These are phyloP conservation scores for Phytophthora citrophthora DNA, from an alignment of 352 stramenopile genomes.

Conservation along the genomic window DNA sequence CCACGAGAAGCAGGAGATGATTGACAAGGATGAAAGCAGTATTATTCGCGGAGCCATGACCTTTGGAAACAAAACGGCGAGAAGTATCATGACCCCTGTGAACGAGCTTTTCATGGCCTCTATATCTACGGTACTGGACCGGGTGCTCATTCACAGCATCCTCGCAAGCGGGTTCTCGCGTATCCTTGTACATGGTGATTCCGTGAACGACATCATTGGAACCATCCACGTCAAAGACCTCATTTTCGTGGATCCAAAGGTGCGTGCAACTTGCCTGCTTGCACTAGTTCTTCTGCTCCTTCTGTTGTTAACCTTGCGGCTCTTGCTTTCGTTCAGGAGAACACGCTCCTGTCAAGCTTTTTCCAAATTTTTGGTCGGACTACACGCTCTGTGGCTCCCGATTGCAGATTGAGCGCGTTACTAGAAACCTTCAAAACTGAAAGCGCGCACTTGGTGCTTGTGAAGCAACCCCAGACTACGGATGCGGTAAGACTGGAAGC, in stretches of 20 bases:
- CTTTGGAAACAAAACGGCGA: conserved; percentile 92
- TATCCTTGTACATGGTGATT: conserved; percentile 91
- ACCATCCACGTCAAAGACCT: conserved; percentile 99
- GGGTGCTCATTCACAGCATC: conserved; percentile 92
- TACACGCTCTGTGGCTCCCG: conserved; percentile 84
- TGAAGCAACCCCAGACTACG: conserved; percentile 91
- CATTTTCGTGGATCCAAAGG: conserved; percentile 98
- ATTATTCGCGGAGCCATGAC: conserved; percentile 96
- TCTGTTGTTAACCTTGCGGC: conserved; percentile 51
- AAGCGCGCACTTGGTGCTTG: conserved; percentile 93
- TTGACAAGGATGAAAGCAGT: conserved; percentile 93
- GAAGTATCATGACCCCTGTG: conserved; percentile 95
- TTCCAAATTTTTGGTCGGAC: conserved; percentile 72
- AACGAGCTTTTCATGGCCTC: conserved; percentile 96
- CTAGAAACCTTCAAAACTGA: conserved; percentile 95
- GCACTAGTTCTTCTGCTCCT: conserved; percentile 9
- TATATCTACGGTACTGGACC: conserved; percentile 70
- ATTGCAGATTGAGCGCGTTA: conserved; percentile 93
- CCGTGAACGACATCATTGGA: conserved; percentile 93
- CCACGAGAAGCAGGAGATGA: conserved; percentile 93
- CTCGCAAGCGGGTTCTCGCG: conserved; percentile 96
- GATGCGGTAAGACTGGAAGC: conserved; percentile 26
- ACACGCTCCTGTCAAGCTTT: conserved; percentile 66
- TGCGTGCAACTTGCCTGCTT: conserved; percentile 43
- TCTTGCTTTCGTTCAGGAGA: conserved; percentile 44